A percentile compares a stretch with the other conserved stretches of the same genome.
phyloP scores from a whole-genome alignment of 371 early-diverging fungal species.

The Mortierella sp. region DNA sequence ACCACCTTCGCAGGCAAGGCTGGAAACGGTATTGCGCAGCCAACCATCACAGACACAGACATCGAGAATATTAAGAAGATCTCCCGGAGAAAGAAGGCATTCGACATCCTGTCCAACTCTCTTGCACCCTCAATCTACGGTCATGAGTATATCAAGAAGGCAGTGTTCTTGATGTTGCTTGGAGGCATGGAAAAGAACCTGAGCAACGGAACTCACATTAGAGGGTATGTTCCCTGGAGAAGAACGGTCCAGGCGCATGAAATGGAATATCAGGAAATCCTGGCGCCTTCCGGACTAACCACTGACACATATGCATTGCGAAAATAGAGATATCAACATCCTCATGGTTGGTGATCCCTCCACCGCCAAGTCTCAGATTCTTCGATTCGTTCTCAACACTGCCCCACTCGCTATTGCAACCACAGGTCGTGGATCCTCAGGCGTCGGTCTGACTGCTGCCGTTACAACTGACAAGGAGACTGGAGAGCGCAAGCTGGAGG shows the following conservation, averaged over 20 bases:
- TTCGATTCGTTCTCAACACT: constrained; percentile 90
- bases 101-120: constrained; percentile 88
- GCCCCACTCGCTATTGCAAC: constrained; percentile 95
- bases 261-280: not conserved
- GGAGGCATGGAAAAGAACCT: constrained; percentile 97
- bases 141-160: constrained; percentile 96
- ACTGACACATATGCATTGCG: not conserved
- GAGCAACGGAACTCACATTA: constrained; percentile 94
- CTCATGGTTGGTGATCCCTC: constrained; percentile 98
- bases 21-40: constrained; percentile 69
- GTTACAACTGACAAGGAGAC: constrained; percentile 75
- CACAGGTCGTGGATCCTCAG: constrained; percentile 97
- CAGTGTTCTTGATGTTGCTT: constrained; percentile 92
- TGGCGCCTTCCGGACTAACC: not conserved
- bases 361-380: constrained; percentile 96
- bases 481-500: constrained; percentile 92
- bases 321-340: constrained; percentile 91
- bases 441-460: constrained; percentile 98
- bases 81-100: constrained; percentile 75
- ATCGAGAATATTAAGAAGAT: constrained; percentile 87
- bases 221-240: constrained; percentile 74
- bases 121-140: constrained; percentile 99
- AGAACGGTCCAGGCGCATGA: not conserved
- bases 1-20: constrained; percentile 84
- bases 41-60: constrained; percentile 80